Evolutionary conservation across 805 yeast species (phyloP).

Genomic region (Isabelozyma rhagii): DNA sequence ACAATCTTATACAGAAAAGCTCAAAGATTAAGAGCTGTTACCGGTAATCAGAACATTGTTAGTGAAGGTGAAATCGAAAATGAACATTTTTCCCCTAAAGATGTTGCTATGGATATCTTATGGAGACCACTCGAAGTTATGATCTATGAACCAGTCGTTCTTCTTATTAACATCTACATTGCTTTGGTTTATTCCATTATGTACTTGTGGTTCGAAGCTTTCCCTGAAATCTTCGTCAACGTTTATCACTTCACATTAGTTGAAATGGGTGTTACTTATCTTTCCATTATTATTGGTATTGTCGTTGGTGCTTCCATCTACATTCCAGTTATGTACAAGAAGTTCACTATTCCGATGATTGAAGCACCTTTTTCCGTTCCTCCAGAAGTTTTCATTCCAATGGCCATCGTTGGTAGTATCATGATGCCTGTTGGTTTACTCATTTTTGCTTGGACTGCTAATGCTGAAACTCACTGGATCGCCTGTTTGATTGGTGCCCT

Average conservation of each 20-base stretch:
- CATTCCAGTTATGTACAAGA: conserved; percentile 20
- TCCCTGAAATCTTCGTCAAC: conserved; percentile 52
- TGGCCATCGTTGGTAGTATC: conserved; percentile 39
- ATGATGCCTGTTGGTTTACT: conserved; percentile 41
- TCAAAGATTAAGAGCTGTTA: conserved; percentile 40
- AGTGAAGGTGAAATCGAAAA: conserved; percentile 38
- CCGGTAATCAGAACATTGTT: conserved; percentile 47
- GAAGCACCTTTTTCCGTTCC: conserved; percentile 17
- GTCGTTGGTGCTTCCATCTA: conserved; percentile 32
- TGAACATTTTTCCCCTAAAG: conserved; percentile 13
- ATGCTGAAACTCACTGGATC: conserved; percentile 44
- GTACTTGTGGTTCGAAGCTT: conserved; percentile 60
- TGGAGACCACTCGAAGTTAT: conserved; percentile 51
- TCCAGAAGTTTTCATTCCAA: conserved; percentile 44
- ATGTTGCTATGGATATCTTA: conserved; percentile 26
- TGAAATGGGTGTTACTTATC: conserved; percentile 46
- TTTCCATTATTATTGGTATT: conserved; percentile 47
- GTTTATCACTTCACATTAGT: conserved; percentile 45
- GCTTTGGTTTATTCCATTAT: conserved; percentile 51
- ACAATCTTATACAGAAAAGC: conserved; percentile 49
- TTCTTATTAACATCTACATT: conserved; percentile 49
- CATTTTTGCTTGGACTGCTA: conserved; percentile 51
- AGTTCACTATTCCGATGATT: conserved; percentile 17
- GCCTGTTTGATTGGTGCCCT: conserved; percentile 44
- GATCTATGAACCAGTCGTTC: conserved; percentile 54